Conservation (phyloP, 78 protist species). For the Thecamonas trahens region DNA sequence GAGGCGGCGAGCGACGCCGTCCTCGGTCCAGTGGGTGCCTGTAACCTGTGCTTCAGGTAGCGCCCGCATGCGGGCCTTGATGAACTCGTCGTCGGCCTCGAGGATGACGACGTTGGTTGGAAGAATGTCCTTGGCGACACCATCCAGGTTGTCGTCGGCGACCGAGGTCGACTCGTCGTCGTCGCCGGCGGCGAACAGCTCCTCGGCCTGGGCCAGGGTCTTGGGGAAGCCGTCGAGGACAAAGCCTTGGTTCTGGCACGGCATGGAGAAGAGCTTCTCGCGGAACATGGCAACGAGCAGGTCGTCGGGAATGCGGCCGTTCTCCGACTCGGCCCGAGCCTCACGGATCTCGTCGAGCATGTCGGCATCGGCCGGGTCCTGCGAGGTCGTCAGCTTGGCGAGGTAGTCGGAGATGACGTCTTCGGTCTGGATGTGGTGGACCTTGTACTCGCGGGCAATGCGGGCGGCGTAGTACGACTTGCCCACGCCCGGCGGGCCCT, state of each 20-base stretch:
- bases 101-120: conserved; percentile 30
- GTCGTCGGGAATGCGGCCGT: not conserved
- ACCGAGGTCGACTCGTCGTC: not conserved
- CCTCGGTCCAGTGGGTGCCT: conserved; percentile 8
- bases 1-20: not conserved
- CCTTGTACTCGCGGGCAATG: not conserved
- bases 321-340: conserved; percentile 8
- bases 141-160: conserved; percentile 13
- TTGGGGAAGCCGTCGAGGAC: conserved; percentile 56
- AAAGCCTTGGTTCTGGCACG: conserved; percentile 56
- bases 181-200: conserved; percentile 1
- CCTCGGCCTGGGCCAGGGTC: conserved; percentile 14
- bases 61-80: conserved; percentile 16
- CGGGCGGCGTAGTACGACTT: conserved; percentile 1
- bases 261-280: conserved; percentile 5
- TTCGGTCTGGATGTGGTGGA: not conserved
- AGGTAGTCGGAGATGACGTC: not conserved
- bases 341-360: not conserved
- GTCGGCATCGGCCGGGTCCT: not conserved
- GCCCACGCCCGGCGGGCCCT: conserved; percentile 49
- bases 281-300: not conserved
- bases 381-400: not conserved
- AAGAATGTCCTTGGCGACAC: not conserved
- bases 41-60: conserved; percentile 1
- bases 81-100: conserved; percentile 16